Evolutionary conservation across 495 filamentous ascomycete genomes (phyloP), one percentile per base, ranked within the genome.

Genomic region (Peziza echinospora): DNA sequence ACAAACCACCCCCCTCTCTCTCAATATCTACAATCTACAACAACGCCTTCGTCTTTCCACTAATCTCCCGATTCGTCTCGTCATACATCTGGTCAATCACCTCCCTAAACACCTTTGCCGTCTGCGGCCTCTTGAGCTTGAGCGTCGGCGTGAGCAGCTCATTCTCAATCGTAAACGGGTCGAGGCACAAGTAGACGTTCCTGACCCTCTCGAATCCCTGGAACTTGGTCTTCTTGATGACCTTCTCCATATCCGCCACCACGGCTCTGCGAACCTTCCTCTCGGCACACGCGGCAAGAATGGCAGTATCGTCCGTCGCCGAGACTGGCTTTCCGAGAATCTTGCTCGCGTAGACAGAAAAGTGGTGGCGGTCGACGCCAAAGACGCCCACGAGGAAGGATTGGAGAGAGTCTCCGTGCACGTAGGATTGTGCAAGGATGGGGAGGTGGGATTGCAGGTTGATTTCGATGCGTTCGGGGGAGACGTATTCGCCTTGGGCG

Each of bases 401-500:
- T 67, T 93, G 79, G 49, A 79, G 65, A 47, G 79, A 77, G 57
- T 97, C 89, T 30, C 89, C 89, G 62, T 97, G 87, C 25, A 94
- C 82, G 51, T 83, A 93, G 2, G 75, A 87, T 58, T 78, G 78
- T 41, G 75, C 71, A 21, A 96, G 65, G 47, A 82, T 73, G 49
- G 71, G 78, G 45, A 78, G 71, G 65, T 78, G 80, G 28, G 80
- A 80, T 48, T 93, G 70, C 60, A 84, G 82, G 16, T 91, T 75
- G 64, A 93, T 93, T 69, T 97, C 89, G 56, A 97, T 78, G 24
- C 87, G 82, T 66, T 97, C 89, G 21, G 89, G 89, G 24, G 85
- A 94, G 54, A 97, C 82, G 62, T 97, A 97, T 67, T 97, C 89
- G 60, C 89, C 89, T 61, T 97, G 89, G 0, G 89, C 80, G 39